phyloP scores from a whole-genome alignment of 164 flowering plant genomes.

The Amborella trichopoda region DNA sequence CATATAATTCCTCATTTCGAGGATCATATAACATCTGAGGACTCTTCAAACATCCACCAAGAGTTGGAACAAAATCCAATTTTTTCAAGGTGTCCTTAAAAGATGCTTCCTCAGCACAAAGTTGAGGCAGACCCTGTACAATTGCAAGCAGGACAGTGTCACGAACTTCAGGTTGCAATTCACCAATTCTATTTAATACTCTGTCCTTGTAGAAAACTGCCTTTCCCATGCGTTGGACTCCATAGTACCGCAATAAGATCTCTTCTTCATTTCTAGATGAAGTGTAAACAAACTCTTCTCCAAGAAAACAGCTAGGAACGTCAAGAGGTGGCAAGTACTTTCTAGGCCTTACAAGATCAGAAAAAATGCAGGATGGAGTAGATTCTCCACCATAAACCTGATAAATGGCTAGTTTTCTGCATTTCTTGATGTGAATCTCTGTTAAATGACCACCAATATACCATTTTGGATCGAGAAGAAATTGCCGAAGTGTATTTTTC shows the following conservation, averaged over 20 bases:
- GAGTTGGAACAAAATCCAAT: conserved; percentile 71
- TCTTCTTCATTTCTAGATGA: conserved; percentile 56
- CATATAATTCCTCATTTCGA: conserved; percentile 79
- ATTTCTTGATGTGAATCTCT: conserved; percentile 33
- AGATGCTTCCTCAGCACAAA: conserved; percentile 57
- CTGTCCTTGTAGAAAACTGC: conserved; percentile 49
- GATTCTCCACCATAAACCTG: conserved; percentile 43
- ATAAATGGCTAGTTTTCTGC: conserved; percentile 65
- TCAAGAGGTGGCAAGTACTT: conserved; percentile 68
- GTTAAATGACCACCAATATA: conserved; percentile 40
- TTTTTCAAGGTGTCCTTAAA: conserved; percentile 50
- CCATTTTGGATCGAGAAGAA: conserved; percentile 86
- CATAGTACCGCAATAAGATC: conserved; percentile 52
- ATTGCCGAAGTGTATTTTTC: conserved; percentile 60
- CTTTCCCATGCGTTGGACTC: conserved; percentile 70
- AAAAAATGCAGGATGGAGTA: conserved; percentile 23
- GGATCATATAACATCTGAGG: conserved; percentile 81
- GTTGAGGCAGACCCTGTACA: conserved; percentile 69
- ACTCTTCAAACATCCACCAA: conserved; percentile 39
- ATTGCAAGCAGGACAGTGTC: conserved; percentile 64
- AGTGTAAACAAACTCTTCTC: conserved; percentile 47
- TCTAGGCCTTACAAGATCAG: conserved; percentile 47
- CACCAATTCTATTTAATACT: conserved; percentile 41
- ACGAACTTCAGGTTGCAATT: conserved; percentile 54
- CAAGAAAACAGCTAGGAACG: conserved; percentile 42